These are phyloP conservation scores for Hypocrella siamensis DNA, from an alignment of 2,329 filamentous ascomycete genomes.

Conservation along the genomic window DNA sequence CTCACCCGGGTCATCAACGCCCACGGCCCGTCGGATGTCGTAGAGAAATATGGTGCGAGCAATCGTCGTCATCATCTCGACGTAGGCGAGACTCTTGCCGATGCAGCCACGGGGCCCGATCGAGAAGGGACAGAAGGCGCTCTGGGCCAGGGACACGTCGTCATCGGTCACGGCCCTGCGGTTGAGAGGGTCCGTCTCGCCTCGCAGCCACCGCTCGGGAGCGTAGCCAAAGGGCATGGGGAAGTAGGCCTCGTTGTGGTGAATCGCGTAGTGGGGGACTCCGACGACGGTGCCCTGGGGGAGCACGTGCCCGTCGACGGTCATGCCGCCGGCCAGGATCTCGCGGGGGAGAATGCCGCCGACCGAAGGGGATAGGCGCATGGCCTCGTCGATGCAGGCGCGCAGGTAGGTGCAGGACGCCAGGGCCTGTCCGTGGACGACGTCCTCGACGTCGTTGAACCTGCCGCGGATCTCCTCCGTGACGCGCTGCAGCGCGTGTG, in stretches of 20 bases:
- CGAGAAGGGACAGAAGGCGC: slow-evolving; percentile 61
- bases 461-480: slow-evolving; percentile 34
- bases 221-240: slow-evolving; percentile 40
- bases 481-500: slow-evolving; percentile 27
- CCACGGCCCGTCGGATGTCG: slow-evolving; percentile 37
- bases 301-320: slow-evolving; percentile 35
- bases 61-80: slow-evolving; percentile 48
- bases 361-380: slow-evolving; percentile 46
- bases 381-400: slow-evolving; percentile 49
- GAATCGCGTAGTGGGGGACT: slow-evolving; percentile 51
- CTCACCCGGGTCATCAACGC: slow-evolving; percentile 35
- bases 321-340: slow-evolving; percentile 37
- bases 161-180: slow-evolving; percentile 28
- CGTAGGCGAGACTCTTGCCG: slow-evolving; percentile 53
- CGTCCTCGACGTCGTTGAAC: slow-evolving; percentile 37
- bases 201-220: slow-evolving; percentile 50
- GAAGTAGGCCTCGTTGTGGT: slow-evolving; percentile 50
- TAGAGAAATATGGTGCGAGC: slow-evolving; percentile 46
- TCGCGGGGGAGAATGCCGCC: slow-evolving; percentile 45
- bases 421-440: slow-evolving; percentile 33
- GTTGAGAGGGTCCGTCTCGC: slow-evolving; percentile 21
- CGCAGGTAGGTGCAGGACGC: slow-evolving; percentile 41
- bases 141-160: slow-evolving; percentile 39
- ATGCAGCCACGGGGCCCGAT: slow-evolving; percentile 57
- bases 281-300: slow-evolving; percentile 47